phyloP scores from a whole-genome alignment of 768 basidiomycete genomes.

The Xanthoconium stramineum region DNA sequence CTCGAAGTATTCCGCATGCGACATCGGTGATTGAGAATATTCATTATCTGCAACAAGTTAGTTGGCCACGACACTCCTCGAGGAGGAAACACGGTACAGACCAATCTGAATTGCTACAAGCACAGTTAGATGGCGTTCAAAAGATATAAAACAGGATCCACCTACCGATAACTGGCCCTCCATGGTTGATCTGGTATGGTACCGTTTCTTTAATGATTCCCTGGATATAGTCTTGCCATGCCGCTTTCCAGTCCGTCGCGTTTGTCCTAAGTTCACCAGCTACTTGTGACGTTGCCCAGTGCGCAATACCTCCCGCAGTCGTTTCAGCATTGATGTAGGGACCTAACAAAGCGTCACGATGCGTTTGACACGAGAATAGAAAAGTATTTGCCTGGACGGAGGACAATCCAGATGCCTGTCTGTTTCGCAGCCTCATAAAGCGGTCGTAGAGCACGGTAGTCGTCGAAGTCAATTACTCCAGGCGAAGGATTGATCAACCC shows the following conservation, averaged over 20 bases:
- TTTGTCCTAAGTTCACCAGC: constrained; percentile 66
- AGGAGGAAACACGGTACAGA: constrained; percentile 22
- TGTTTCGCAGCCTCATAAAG: constrained; percentile 71
- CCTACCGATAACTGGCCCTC: constrained; percentile 74
- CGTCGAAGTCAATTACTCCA: constrained; percentile 69
- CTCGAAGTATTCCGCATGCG: constrained; percentile 55
- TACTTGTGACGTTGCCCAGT: constrained; percentile 69
- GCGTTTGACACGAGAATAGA: background rate
- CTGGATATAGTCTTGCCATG: constrained; percentile 72
- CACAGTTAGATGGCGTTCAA: background rate
- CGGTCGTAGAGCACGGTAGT: constrained; percentile 64
- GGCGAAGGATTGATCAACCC: constrained; percentile 71
- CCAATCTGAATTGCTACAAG: constrained; percentile 54
- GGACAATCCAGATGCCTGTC: constrained; percentile 74
- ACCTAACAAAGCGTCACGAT: constrained; percentile 16
- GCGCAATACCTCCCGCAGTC: constrained; percentile 68
- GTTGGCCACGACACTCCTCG: background rate
- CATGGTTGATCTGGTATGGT: constrained; percentile 65
- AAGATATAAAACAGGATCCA: background rate
- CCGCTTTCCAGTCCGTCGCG: constrained; percentile 61
- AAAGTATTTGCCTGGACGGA: constrained; percentile 63
- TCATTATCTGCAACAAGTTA: constrained; percentile 58
- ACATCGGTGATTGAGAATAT: constrained; percentile 50
- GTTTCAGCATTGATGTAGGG: constrained; percentile 77
- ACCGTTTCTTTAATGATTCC: constrained; percentile 58